Evolutionary conservation across 139 green algal species (phyloP).

Genomic region (Coelastrella sp.): DNA sequence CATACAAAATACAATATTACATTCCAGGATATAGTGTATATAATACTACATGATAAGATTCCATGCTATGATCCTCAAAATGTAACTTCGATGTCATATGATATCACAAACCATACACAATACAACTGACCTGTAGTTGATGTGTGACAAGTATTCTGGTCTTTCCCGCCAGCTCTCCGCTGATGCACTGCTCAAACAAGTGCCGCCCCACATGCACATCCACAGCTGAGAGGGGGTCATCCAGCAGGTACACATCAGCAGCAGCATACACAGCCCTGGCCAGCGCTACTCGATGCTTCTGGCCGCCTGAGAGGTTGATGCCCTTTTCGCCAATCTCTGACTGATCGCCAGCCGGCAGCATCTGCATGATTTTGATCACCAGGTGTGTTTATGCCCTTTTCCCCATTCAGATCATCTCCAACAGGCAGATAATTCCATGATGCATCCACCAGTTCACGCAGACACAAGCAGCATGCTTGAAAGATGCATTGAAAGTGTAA

Average conservation of each 20-base stretch:
- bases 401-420: no score
- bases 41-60: no score
- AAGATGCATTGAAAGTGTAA: not conserved
- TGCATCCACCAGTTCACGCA: no score
- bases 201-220: slow-evolving; percentile 92
- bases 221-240: slow-evolving; percentile 95
- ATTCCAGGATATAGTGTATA: no score
- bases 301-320: slow-evolving; percentile 92
- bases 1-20: no score
- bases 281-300: slow-evolving; percentile 95
- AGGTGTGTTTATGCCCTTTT: no score
- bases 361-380: slow-evolving; percentile 69
- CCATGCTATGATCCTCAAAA: no score
- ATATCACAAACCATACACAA: no score
- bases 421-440: no score
- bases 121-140: slow-evolving; percentile 77
- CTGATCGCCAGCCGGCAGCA: slow-evolving; percentile 83
- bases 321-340: slow-evolving; percentile 97
- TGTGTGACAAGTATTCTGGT: slow-evolving; percentile 89
- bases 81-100: no score
- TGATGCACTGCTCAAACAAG: slow-evolving; percentile 89
- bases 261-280: slow-evolving; percentile 88
- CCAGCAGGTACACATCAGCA: slow-evolving; percentile 92
- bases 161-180: slow-evolving; percentile 60
- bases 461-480: not conserved